Conservation (phyloP, 2,329 filamentous ascomycete genomes). For the Teratosphaeria epicoccoides region DNA sequence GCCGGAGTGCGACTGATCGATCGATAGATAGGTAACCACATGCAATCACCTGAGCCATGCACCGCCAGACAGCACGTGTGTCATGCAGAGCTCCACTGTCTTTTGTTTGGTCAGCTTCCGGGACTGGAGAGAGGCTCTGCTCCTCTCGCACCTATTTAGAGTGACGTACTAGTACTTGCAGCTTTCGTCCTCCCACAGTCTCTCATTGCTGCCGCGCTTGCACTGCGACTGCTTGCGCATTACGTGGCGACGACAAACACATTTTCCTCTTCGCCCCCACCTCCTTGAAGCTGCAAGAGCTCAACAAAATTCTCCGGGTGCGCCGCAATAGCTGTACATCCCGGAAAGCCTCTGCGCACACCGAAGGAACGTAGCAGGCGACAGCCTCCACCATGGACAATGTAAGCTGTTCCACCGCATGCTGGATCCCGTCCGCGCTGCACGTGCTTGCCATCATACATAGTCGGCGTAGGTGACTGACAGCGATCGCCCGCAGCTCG, state of each 20-base stretch:
- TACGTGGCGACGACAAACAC: background rate
- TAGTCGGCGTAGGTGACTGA: background rate
- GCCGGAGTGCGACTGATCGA: too few species aligned
- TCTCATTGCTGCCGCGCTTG: background rate
- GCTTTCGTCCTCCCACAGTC: background rate
- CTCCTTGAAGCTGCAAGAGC: background rate
- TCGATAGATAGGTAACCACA: too few species aligned
- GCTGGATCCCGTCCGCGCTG: background rate
- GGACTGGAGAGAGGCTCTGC: background rate
- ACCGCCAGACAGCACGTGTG: background rate
- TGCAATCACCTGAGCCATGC: background rate
- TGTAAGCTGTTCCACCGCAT: background rate
- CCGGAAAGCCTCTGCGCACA: background rate
- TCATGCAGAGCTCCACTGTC: background rate
- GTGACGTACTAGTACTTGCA: background rate
- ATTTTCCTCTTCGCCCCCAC: background rate
- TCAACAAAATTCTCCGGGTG: background rate
- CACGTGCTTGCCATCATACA: background rate
- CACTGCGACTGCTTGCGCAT: background rate
- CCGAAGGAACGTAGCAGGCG: background rate
- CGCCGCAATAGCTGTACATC: background rate
- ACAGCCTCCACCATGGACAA: constrained; percentile 1
- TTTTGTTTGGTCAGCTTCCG: background rate
- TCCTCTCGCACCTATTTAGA: background rate
- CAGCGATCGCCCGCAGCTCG: constrained; percentile 33